These are phyloP conservation scores for Stenogyne calaminthoides DNA, from an alignment of 305 asterid species.

Conservation along the genomic window DNA sequence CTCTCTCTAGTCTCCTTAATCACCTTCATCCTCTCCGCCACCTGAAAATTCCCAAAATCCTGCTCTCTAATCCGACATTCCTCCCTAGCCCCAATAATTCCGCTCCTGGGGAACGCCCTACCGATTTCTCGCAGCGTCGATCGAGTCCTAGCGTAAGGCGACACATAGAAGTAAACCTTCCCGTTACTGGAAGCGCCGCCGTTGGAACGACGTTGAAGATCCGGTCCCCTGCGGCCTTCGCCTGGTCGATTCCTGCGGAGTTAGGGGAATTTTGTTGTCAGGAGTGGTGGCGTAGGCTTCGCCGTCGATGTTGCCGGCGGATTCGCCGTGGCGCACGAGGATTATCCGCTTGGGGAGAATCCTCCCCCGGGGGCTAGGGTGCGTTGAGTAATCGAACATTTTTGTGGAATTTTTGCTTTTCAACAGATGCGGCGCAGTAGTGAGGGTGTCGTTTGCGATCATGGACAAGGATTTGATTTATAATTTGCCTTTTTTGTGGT, in stretches of 20 bases:
- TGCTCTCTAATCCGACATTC: slow-evolving; percentile 79
- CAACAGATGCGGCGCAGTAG: not conserved
- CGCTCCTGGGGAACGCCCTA: slow-evolving; percentile 53
- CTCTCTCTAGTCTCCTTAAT: slow-evolving; percentile 58
- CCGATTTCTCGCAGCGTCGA: slow-evolving; percentile 71
- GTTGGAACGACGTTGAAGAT: slow-evolving; percentile 54
- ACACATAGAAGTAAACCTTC: slow-evolving; percentile 71
- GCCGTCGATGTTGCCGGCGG: slow-evolving; percentile 64
- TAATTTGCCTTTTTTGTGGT: not conserved
- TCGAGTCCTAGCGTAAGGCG: slow-evolving; percentile 65
- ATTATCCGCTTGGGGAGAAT: slow-evolving; percentile 76
- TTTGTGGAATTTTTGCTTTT: not conserved
- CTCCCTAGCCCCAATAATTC: slow-evolving; percentile 69
- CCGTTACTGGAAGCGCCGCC: slow-evolving; percentile 45
- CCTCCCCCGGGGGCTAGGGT: slow-evolving; percentile 32
- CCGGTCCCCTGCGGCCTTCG: slow-evolving; percentile 50
- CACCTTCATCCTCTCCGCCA: slow-evolving; percentile 57
- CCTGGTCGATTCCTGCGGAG: slow-evolving; percentile 53
- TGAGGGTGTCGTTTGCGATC: not conserved
- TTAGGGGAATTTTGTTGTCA: slow-evolving; percentile 67
- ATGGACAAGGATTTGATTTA: not conserved
- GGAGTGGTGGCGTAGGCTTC: slow-evolving; percentile 53
- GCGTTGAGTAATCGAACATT: slow-evolving; percentile 26
- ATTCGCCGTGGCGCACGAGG: slow-evolving; percentile 82
- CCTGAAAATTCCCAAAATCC: slow-evolving; percentile 87